Base-by-base conservation (phyloP, 768 basidiomycete species). In the Mycena leptocephala region DNA sequence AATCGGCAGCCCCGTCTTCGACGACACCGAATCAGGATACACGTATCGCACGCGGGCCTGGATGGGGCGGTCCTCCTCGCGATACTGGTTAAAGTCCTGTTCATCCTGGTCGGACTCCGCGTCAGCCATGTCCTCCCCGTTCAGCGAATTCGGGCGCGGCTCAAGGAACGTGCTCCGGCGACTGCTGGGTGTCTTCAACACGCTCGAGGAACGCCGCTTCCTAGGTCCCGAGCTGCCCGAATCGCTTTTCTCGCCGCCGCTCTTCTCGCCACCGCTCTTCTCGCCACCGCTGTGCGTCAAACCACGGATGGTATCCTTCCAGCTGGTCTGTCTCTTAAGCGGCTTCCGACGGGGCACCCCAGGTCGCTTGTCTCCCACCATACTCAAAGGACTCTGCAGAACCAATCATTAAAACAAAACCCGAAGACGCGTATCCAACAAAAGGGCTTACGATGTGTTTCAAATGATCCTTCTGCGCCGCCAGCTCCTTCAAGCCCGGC, bases 391-490 rank as follows among this genome's bases (percentile, higher is more conserved):
- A 76, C 95, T 96, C 86, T 92, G 72, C 30, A 20, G 14, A 20
- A 10, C n/a, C 30, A 18, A 3, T 32, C 2, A 26, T 28, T 14
- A 28, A 24, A 20, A 2, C 28, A 13, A 30, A 11, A 1, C 8
- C 10, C 22, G 24, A 8, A 22, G 32, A 46, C 22, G 16, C 22
- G n/a, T 28, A 5, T 20, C 37, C 28, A 53, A 51, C 41, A n/a
- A 11, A 24, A 58, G 63, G 20, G 80, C 87, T 77, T 74, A 89
- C 89, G 72, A 94, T 91, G 83, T 98, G 96, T 79, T 94, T 91
- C 80, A 97, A 85, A 82, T 99, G 98, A 80, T 97, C 93, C 85
- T 95, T 99, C 82, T 95, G 95, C 76, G 92, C 90, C 11, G 92
- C 94, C 46, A 94, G 81, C 74, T 92, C 93, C 56, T 87, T 89